A percentile compares a stretch with the other conserved stretches of the same genome.
phyloP scores from a whole-genome alignment of 192 early-diverging fungal genomes.

The Coemansia sp. region DNA sequence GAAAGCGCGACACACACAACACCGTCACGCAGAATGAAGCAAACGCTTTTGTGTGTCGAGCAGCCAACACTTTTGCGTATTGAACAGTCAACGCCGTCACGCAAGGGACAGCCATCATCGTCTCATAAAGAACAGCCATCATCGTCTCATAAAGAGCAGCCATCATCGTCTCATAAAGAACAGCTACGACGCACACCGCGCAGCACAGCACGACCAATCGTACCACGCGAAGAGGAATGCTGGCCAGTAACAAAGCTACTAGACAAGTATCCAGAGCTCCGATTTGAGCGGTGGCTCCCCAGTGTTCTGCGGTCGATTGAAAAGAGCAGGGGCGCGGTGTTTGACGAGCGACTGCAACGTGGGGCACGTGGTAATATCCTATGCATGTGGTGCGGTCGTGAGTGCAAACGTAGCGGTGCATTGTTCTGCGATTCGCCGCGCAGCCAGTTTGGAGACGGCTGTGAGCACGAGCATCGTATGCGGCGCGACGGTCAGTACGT shows the following conservation, averaged over 20 bases:
- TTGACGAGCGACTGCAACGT: constrained; percentile 41
- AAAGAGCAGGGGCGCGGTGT: constrained; percentile 14
- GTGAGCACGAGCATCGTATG: constrained; percentile 50
- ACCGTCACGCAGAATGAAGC: not conserved
- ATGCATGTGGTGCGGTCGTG: constrained; percentile 47
- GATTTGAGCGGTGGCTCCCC: constrained; percentile 47
- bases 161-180: not conserved
- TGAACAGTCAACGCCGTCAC: not conserved
- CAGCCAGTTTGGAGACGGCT: constrained; percentile 33
- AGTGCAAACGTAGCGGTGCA: constrained; percentile 9
- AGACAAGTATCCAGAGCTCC: constrained; percentile 39
- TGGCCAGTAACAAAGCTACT: constrained; percentile 41
- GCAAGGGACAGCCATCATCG: not conserved
- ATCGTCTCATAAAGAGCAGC: not conserved
- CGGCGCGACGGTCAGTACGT: constrained; percentile 46
- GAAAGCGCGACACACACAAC: not conserved
- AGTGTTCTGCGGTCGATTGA: constrained; percentile 19
- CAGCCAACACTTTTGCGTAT: no score
- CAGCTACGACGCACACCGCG: constrained; percentile 11
- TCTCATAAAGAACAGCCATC: not conserved
- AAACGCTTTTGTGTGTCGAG: no score
- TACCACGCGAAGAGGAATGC: constrained; percentile 38
- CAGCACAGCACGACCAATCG: constrained; percentile 25
- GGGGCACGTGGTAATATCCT: constrained; percentile 29
- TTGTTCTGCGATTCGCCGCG: constrained; percentile 27